Evolutionary conservation across 1,284 basidiomycete genomes (phyloP), one percentile per base, ranked within the genome.

Genomic region (Trichosporon sp.): DNA sequence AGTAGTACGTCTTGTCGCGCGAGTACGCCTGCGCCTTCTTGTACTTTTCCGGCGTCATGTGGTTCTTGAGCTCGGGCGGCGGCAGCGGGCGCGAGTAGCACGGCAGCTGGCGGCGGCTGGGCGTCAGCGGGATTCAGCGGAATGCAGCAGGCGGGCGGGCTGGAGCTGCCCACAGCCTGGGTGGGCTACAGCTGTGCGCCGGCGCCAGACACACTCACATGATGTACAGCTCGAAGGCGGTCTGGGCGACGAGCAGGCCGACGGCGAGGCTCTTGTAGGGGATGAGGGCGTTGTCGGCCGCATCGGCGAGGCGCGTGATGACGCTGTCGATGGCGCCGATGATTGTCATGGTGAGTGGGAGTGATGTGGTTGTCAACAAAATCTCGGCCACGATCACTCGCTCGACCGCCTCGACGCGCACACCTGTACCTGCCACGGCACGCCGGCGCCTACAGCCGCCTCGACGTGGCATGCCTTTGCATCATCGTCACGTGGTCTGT

Each of bases 1-100:
- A 87, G 82, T 92, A 96, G 76, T 88, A 87, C n/a, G 94, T 91
- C 84, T 98, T 98, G 87, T 96, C 93, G 64, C 87, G 88, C 21
- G 94, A 93, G 84, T 99, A 99, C 29, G 86, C 84, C 81, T 98
- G 95, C 0, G 93, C 95, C 78, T 97, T 97, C 70, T 88, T 84
- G 82, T 95, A 97, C 7, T 89, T 90, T 1, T 91, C 88, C 18
- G 85, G 80, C 7, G 87, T 86, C 74, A 97, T 91, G 78, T 96
- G 91, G 0, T 84, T 83, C 0, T 87, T 88, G 3, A 98, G 87
- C 1, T 88, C 89, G 0, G 87, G 80, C 0, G 95, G 95, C 0
- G 95, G 93, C n/a, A 86, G 84, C 0, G 86, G 87, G 75, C 90
- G 91, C 1, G 87, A 89, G 81, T 94, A 96, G 65, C 92, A 85